Percentiles rank a stretch among this genome's conserved stretches.
Evolutionary conservation across 2,329 filamentous ascomycete species (phyloP).

Genomic region (Metarhizium sp.): DNA sequence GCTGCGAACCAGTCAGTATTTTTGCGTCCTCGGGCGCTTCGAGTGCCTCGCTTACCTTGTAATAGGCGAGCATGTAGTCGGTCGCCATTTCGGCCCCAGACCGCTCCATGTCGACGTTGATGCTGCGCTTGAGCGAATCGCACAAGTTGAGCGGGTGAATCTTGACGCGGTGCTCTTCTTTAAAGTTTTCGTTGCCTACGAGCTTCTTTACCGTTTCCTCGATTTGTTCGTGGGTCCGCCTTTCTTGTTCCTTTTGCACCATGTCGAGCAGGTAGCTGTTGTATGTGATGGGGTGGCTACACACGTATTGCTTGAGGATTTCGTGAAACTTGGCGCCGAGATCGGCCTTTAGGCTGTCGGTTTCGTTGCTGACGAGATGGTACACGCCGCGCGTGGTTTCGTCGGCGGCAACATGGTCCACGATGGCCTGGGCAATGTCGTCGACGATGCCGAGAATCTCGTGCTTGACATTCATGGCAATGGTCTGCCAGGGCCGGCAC

Average conservation of each 20-base stretch:
- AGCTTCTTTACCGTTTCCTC: background rate
- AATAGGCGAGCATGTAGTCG: slow-evolving; percentile 30
- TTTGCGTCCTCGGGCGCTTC: background rate
- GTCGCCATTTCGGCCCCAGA: slow-evolving; percentile 11
- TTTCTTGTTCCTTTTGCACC: slow-evolving; percentile 19
- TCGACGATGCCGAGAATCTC: slow-evolving; percentile 7
- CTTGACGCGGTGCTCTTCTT: background rate
- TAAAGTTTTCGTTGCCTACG: background rate
- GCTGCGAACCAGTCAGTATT: slow-evolving; percentile 5
- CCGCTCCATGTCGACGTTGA: slow-evolving; percentile 1
- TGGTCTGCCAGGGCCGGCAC: slow-evolving; percentile 40
- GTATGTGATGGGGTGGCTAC: slow-evolving; percentile 41
- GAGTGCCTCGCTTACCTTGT: slow-evolving; percentile 19
- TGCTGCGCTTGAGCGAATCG: background rate
- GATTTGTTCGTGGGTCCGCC: slow-evolving; percentile 5
- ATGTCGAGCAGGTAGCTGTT: slow-evolving; percentile 35
- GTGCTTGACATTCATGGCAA: slow-evolving; percentile 21
- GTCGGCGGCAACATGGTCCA: slow-evolving; percentile 9
- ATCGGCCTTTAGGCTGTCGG: slow-evolving; percentile 10
- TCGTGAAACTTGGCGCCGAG: slow-evolving; percentile 17
- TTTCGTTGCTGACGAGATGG: slow-evolving; percentile 10
- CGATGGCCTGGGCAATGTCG: slow-evolving; percentile 4
- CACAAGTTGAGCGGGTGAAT: background rate
- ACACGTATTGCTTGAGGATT: background rate
- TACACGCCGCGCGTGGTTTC: slow-evolving; percentile 9